Base-by-base conservation (phyloP, 176 grass and related monocot species). In the Aegilops tauschii region DNA sequence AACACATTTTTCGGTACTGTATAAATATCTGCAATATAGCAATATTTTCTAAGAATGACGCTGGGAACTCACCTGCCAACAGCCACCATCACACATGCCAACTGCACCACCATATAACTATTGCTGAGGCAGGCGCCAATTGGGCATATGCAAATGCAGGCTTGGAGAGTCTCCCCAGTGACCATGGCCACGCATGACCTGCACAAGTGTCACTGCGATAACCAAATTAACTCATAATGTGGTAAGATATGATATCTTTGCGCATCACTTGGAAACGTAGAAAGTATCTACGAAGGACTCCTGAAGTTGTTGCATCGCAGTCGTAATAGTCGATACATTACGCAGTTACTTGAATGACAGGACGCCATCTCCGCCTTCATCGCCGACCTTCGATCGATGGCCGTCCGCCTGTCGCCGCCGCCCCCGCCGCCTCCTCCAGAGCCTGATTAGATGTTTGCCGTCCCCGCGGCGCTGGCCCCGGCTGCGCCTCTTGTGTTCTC, bases 91-190 rank as follows among this genome's bases (percentile, higher is more conserved):
- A 73, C 74, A 56, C 42, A 73, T 83, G 82, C 66, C 32, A 90
- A 86, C 88, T 73, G 56, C 84, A 83, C 73, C 84, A 78, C 73
- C 65, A 89, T 85, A 89, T 78, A 83, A 85, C 9, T 89, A 84
- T 63, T 84, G 65, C 36, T 13, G 23, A 78, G 67, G 59, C 31
- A 66, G 20, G 32, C 56, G 63, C 73, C 76, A 73, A 65, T 80
- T 73, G 76, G 50, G 75, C 81, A 54, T 42, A 39, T 79, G 54
- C 85, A 80, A 12, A 74, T 45, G 59, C 69, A 76, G 61, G 42
- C 34, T 40, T 28, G 18, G 44, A 80, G 40, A 70, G 16, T 35
- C 14, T 83, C 75, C 63, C 52, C 9, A 73, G 65, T 11, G 39
- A 84, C 42, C 66, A 39, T 64, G 76, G 56, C 78, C 68, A 74